Base-by-base conservation (phyloP, 805 yeast species). In the Clavispora phyllophila region DNA sequence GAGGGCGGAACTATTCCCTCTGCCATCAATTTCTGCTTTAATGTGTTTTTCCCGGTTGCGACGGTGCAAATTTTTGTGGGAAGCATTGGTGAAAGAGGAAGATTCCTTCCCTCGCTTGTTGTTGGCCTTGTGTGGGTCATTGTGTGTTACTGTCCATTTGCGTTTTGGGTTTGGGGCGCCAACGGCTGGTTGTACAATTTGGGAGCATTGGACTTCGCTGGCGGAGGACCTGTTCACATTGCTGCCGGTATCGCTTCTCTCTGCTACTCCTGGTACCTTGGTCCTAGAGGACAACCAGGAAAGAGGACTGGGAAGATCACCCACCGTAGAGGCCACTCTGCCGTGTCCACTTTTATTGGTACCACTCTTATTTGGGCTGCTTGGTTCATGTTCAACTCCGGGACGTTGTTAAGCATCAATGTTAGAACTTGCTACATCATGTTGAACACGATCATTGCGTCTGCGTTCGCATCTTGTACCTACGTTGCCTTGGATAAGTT, bases 1-100 rank as follows among this genome's bases (percentile, higher is more conserved):
- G 73, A 68, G 48, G 78, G 77, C 23, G 76, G 72, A 17, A 61
- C 74, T 4, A 68, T 73, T 41, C 79, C 80, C 6, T 67, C 77
- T 2, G 68, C 74, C 25, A 61, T 71, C 31, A 63, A 68, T 41
- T 72, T 70, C 44, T 60, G 70, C 27, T 72, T 72, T 55, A 68
- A 72, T 29, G 69, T 59, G 9, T 72, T 68, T 44, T 61, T 71
- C 65, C 75, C 79, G 8, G 60, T 76, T 33, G 78, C 78, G 4
- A 71, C 76, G 12, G 72, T 67, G 18, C 76, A 72, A 45, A 72
- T 72, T 60, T 72, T 72, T 46, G 59, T 69, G 15, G 77, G 76
- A 28, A 45, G 52, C 18, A 65, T 67, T 39, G 72, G 72, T 26
- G 77, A 72, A 54, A 58, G 77, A 49, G 66, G 74, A 15, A 55